Conservation (phyloP, 441 rosid genomes). For the Melastoma candidum region DNA sequence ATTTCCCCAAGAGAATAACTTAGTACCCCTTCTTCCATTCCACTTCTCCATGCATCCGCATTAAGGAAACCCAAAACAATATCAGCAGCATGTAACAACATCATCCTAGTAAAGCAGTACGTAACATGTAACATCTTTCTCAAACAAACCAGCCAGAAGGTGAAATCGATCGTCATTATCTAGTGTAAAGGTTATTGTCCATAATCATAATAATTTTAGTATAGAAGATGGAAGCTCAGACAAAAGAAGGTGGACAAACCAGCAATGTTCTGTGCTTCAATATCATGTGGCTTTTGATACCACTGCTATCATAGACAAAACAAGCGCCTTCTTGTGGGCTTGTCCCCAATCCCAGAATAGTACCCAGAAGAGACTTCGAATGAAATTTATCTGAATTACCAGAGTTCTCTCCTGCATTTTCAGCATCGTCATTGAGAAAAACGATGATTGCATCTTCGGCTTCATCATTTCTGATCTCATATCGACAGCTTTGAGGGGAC, state of each 20-base stretch:
- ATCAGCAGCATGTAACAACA: too few relatives aligned
- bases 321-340: conserved; percentile 79
- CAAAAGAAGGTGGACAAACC: conserved; percentile 42
- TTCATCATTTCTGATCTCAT: conserved; percentile 28
- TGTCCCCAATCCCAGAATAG: conserved; percentile 61
- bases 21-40: too few relatives aligned
- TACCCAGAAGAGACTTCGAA: conserved; percentile 53
- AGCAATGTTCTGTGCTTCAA: conserved; percentile 88
- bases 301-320: conserved; percentile 56
- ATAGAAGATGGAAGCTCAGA: not conserved
- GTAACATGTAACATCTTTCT: too few relatives aligned
- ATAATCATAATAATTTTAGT: too few relatives aligned
- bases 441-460: conserved; percentile 61
- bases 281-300: conserved; percentile 74
- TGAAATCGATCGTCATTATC: too few relatives aligned
- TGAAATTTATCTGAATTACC: conserved; percentile 19
- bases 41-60: too few relatives aligned
- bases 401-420: conserved; percentile 17
- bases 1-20: too few relatives aligned
- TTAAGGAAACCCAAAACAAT: too few relatives aligned
- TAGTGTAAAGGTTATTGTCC: too few relatives aligned
- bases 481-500: conserved; percentile 40
- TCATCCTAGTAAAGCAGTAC: too few relatives aligned
- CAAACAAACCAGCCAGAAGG: too few relatives aligned
- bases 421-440: conserved; percentile 33